A percentile compares a stretch with the other conserved stretches of the same genome.
These are phyloP conservation scores for Magnaporthiopsis poae DNA, from an alignment of 2,329 filamentous ascomycete genomes.

Conservation along the genomic window DNA sequence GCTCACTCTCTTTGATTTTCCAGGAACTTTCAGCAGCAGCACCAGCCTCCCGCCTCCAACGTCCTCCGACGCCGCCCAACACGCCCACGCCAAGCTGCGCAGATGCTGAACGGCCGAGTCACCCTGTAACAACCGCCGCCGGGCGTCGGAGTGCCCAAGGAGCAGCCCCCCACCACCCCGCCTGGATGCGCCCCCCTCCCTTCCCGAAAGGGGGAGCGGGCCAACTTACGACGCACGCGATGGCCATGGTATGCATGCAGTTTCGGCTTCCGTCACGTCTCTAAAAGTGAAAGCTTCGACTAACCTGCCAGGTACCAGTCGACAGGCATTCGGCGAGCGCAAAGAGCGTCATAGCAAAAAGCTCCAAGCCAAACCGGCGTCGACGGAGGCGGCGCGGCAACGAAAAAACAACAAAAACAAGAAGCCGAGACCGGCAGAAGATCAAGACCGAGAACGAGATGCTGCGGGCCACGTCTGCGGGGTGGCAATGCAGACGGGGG, in stretches of 20 bases:
- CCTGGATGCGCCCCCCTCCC: no score
- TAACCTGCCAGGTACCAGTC: slow-evolving; percentile 39
- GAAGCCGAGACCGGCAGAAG: slow-evolving; percentile 68
- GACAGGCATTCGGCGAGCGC: slow-evolving; percentile 89
- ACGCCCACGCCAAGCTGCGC: slow-evolving; percentile 8
- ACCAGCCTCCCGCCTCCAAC: slow-evolving; percentile 21
- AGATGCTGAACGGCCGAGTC: slow-evolving; percentile 14
- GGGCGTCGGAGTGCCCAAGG: slow-evolving; percentile 19
- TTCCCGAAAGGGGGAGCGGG: slow-evolving; percentile 12
- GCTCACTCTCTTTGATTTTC: slow-evolving; percentile 26
- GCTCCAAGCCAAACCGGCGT: slow-evolving; percentile 73
- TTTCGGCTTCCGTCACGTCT: no score
- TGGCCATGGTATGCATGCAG: no score
- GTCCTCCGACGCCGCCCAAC: slow-evolving; percentile 42
- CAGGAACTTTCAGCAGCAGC: slow-evolving; percentile 13
- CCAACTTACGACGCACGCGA: no score
- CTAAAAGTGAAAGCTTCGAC: no score
- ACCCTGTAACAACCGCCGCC: slow-evolving; percentile 5
- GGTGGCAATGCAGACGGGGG: no score
- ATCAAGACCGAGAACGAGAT: slow-evolving; percentile 88
- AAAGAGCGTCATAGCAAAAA: slow-evolving; percentile 89
- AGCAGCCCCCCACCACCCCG: slow-evolving; percentile 19
- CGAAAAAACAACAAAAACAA: slow-evolving; percentile 71
- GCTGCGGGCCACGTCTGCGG: slow-evolving; percentile 61
- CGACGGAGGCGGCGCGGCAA: slow-evolving; percentile 64